phyloP scores from a whole-genome alignment of 345 rosid genomes.

The Microthlaspi erraticum region DNA sequence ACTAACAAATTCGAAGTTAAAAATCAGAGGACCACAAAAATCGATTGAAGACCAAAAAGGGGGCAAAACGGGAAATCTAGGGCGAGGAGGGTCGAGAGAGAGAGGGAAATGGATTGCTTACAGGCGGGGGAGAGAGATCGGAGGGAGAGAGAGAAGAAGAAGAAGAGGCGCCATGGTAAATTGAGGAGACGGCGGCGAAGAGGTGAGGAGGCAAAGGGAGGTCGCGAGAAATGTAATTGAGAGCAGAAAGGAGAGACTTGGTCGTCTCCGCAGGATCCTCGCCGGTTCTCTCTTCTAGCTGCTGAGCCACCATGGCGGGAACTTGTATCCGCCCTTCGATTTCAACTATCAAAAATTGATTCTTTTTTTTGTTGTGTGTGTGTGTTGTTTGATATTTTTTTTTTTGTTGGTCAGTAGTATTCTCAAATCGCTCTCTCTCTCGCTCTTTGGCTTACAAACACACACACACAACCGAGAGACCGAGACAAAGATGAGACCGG shows the following conservation, averaged over 20 bases:
- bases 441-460: conserved; percentile 9
- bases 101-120: background rate
- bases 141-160: conserved; percentile 68
- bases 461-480: conserved; percentile 33
- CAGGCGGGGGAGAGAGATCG: conserved; percentile 29
- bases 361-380: background rate
- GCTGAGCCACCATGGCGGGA: conserved; percentile 86
- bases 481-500: conserved; percentile 43
- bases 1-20: background rate
- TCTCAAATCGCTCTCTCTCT: conserved; percentile 23
- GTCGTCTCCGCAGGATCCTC: conserved; percentile 57
- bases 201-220: conserved; percentile 87
- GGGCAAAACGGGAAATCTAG: conserved; percentile 9
- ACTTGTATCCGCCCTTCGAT: conserved; percentile 43
- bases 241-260: conserved; percentile 81
- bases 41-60: background rate
- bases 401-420: background rate
- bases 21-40: conserved; percentile 23
- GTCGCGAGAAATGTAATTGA: conserved; percentile 84
- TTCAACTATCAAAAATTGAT: conserved; percentile 36
- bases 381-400: background rate
- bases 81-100: background rate
- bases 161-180: conserved; percentile 55
- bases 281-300: conserved; percentile 55
- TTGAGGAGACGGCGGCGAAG: conserved; percentile 66